Conservation (phyloP, 805 yeast species). For the Citeromyces matritensis region DNA sequence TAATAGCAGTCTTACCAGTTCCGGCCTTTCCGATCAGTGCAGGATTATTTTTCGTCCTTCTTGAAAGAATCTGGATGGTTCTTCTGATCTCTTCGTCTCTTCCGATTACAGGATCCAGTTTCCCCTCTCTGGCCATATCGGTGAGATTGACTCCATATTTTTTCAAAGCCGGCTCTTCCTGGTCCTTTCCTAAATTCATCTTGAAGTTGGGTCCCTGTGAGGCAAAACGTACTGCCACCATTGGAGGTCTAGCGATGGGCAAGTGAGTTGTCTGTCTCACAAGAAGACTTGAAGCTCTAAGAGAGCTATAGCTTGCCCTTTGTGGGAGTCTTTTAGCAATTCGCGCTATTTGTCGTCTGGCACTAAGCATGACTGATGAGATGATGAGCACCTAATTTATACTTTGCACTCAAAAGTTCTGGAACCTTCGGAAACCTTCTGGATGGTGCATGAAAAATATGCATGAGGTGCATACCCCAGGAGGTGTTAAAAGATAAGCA, state of each 20-base stretch:
- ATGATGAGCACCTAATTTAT: too few relatives aligned
- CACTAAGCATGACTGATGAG: too few relatives aligned
- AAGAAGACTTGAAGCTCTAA: neutral
- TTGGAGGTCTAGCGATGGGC: neutral
- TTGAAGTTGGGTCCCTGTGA: slow-evolving; percentile 2
- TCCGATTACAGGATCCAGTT: slow-evolving; percentile 93
- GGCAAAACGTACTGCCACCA: slow-evolving; percentile 1
- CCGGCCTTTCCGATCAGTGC: slow-evolving; percentile 94
- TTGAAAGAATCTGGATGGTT: slow-evolving; percentile 80
- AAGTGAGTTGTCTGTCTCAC: neutral
- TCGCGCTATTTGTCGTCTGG: too few relatives aligned
- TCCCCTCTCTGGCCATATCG: slow-evolving; percentile 75
- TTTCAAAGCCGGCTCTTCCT: slow-evolving; percentile 64
- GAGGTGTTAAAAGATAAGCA: too few relatives aligned
- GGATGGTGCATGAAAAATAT: too few relatives aligned
- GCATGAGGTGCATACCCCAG: too few relatives aligned
- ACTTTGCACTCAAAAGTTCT: too few relatives aligned
- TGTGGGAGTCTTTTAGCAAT: too few relatives aligned
- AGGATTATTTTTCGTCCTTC: slow-evolving; percentile 93
- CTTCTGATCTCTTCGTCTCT: slow-evolving; percentile 90
- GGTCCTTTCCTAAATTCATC: slow-evolving; percentile 10
- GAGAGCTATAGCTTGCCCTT: too few relatives aligned
- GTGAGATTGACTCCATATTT: slow-evolving; percentile 81
- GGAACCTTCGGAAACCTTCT: too few relatives aligned
- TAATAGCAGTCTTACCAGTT: slow-evolving; percentile 93